Evolutionary conservation across 768 basidiomycete species (phyloP), one percentile per base, ranked within the genome.

Genomic region (Lactarius hatsudake): DNA sequence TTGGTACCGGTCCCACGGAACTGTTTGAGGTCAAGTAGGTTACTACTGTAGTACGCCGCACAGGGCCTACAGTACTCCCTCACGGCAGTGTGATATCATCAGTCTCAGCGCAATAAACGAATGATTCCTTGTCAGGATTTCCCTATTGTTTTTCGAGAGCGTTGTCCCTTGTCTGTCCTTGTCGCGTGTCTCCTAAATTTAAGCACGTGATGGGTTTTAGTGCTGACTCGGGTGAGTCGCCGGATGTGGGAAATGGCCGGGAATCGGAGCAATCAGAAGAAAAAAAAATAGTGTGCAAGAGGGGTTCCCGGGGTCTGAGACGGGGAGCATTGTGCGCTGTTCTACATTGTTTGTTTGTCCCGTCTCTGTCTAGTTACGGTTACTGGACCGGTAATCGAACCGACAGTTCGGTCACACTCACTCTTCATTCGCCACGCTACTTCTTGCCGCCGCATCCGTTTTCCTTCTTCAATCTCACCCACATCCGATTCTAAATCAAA

Each of bases 381-480:
- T 17, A 15, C 51, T 53, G 51, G 26, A 53, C 51, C 51, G 51
- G 51, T 53, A 53, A 53, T 53, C 51, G 23, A 36, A n/a, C 66
- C 66, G 58, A 60, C 40, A 67, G 34, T 9, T 68, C 15, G 67
- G 67, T 56, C 26, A 26, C 26, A 26, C 23, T 34, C 40, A 34
- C 38, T 59, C 13, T 34, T 20, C 54, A 10, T 18, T 53, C 40
- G 57, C 62, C 61, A 66, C 51, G 55, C 61, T 48, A 59, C 58
- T 38, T 64, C 42, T 51, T n/a, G 43, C 53, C 58, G 58, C 26
- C 34, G 58, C 58, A 34, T 28, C 36, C 58, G 34, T 43, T 56
- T 54, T 55, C 59, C 66, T 64, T 59, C 67, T 57, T 57, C 56
- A 59, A 68, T 61, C 67, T 28, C 59, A 48, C 36, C 36, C 23